Evolutionary conservation across 352 stramenopile species (phyloP), one percentile per base, ranked within the genome.

Genomic region (Plasmopara viticola): DNA sequence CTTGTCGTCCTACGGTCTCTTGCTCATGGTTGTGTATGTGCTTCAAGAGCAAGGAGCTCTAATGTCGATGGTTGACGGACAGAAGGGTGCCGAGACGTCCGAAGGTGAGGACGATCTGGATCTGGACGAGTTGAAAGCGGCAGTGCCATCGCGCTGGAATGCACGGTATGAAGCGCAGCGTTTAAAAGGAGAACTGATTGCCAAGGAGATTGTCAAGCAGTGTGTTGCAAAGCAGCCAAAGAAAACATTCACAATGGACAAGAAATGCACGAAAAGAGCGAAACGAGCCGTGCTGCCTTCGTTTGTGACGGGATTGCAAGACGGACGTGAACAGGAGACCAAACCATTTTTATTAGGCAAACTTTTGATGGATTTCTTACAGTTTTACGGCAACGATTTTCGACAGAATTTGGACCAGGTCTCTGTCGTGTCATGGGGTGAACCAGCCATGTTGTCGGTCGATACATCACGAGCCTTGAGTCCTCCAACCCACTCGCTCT

Each of bases 1-100:
- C 0, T 64, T 97, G 4, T 95, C 85, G 2, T 95, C 83, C 2
- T 96, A 97, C 40, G 86, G 86, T 2, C 60, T 96, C 10, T 52
- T 91, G 12, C 48, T 94, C 5, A 91, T 94, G 83, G 80, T 91
- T 33, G 38, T 84, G 14, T 86, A 72, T 28, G 68, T 88, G 2
- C 29, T 90, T 6, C 64, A 77, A 51, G 71, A 87, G 49, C 75
- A 88, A 77, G 74, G 70, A 17, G 64, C 74, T 12, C 31, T 87
- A 4, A 48, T 81, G 0, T 58, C 44, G 2, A 58, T 56, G 14
- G 31, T 55, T 2, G 59, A 68, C 10, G 56, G 46, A 42, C 54
- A 58, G 15, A 58, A 48, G 14, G 14, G 57, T 4, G 33, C 17
- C 1, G 47, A 61, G 15, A 48, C 55, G 37, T 14, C 40, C 35